Evolutionary conservation across 1,139 yeast genomes (phyloP).

Genomic region (Hansenula sp.): DNA sequence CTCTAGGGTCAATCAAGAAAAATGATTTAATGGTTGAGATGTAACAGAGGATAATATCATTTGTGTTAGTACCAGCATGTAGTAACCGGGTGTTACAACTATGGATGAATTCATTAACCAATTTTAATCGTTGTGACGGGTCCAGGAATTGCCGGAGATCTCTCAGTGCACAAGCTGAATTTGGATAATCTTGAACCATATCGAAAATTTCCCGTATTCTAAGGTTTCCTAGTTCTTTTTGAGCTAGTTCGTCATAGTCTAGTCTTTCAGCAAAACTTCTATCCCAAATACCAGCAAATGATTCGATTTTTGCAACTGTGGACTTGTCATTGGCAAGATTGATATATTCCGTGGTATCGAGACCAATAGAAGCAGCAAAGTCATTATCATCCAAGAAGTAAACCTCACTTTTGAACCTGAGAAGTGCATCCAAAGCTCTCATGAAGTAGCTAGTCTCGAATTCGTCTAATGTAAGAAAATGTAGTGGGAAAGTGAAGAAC

Average conservation of each 20-base stretch:
- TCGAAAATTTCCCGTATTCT: conserved; percentile 65
- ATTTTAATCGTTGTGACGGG: conserved; percentile 22
- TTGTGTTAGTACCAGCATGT: conserved; percentile 82
- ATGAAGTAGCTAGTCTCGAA: conserved; percentile 11
- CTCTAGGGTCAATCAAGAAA: conserved; percentile 78
- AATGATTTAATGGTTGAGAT: conserved; percentile 73
- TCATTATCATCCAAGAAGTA: conserved; percentile 9
- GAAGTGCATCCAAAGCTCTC: conserved; percentile 15
- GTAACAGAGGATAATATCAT: conserved; percentile 66
- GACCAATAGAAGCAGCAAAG: conserved; percentile 14
- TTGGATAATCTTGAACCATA: conserved; percentile 57
- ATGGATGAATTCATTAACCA: conserved; percentile 45
- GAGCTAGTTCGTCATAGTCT: conserved; percentile 29
- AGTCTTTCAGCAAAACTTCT: conserved; percentile 11
- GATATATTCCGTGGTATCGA: conserved; percentile 12
- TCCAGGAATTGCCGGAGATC: conserved; percentile 56
- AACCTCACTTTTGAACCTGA: conserved; percentile 9
- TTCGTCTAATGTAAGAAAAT: conserved; percentile 12
- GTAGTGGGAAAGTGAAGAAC: conserved; percentile 19
- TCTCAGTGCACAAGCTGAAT: conserved; percentile 51
- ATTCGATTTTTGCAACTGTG: not conserved
- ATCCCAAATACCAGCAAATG: conserved; percentile 17
- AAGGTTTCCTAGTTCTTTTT: conserved; percentile 41
- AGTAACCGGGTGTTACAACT: conserved; percentile 50
- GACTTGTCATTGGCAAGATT: conserved; percentile 10